Percentiles rank a stretch among this genome's conserved stretches.
Conservation (phyloP, 2,329 filamentous ascomycete species). For the Aspergillus viridinutans region DNA sequence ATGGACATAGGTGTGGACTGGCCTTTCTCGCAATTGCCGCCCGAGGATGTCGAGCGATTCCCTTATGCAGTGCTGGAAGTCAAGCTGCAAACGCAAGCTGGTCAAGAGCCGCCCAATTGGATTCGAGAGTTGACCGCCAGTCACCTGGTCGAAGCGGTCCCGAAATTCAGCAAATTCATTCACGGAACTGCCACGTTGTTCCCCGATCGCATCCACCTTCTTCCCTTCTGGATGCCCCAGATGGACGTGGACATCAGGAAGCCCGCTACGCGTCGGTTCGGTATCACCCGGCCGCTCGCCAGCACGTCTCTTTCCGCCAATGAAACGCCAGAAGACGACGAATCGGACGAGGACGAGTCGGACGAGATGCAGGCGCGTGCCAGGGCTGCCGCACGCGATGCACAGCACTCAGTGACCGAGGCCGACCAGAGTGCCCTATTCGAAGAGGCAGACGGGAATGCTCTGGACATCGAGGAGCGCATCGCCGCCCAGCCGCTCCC, state of each 20-base stretch:
- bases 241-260: slow-evolving; percentile 98
- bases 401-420: slow-evolving; percentile 28
- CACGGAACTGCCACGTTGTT: slow-evolving; percentile 88
- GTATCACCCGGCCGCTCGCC: slow-evolving; percentile 74
- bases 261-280: slow-evolving; percentile 80
- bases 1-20: slow-evolving; percentile 97
- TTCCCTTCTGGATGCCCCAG: slow-evolving; percentile 97
- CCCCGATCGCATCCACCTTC: slow-evolving; percentile 77
- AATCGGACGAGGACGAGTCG: slow-evolving; percentile 61
- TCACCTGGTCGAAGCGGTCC: slow-evolving; percentile 95
- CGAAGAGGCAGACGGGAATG: slow-evolving; percentile 43
- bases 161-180: slow-evolving; percentile 99
- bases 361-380: slow-evolving; percentile 6
- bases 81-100: slow-evolving; percentile 92
- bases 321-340: slow-evolving; percentile 68
- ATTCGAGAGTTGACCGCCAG: slow-evolving; percentile 88
- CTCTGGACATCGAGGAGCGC: slow-evolving; percentile 77
- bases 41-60: slow-evolving; percentile 82
- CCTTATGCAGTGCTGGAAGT: slow-evolving; percentile 96
- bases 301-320: slow-evolving; percentile 73
- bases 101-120: slow-evolving; percentile 94
- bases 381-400: neutral
- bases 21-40: slow-evolving; percentile 83
- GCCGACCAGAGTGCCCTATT: slow-evolving; percentile 43
- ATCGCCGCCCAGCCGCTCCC: slow-evolving; percentile 59